Evolutionary conservation across 2,329 filamentous ascomycete species (phyloP).

Genomic region (Aspergillus terreus): DNA sequence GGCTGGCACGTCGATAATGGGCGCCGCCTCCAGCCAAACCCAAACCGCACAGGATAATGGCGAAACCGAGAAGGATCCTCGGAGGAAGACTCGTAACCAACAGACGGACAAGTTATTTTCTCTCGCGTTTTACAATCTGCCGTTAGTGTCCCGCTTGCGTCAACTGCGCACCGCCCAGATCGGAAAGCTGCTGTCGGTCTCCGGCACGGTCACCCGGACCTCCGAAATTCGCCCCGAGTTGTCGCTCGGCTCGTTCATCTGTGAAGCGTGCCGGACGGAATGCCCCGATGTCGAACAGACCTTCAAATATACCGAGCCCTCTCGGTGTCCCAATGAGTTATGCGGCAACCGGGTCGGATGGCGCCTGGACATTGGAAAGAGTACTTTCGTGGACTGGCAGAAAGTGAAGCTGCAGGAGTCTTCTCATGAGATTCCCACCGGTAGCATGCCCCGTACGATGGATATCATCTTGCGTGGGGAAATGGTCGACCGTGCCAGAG

Average conservation of each 20-base stretch:
- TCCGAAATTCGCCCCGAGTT: conserved; percentile 95
- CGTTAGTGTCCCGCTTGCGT: conserved; percentile 79
- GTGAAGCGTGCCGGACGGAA: conserved; percentile 78
- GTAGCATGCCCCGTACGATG: conserved; percentile 97
- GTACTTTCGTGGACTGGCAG: conserved; percentile 98
- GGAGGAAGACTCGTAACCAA: conserved; percentile 76
- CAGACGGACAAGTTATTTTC: conserved; percentile 96
- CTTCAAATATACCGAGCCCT: conserved; percentile 94
- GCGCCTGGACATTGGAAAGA: conserved; percentile 94
- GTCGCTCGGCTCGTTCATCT: conserved; percentile 86
- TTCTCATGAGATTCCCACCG: conserved; percentile 94
- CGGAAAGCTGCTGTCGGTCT: conserved; percentile 89
- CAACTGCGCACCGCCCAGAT: conserved; percentile 85
- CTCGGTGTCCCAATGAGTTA: conserved; percentile 82
- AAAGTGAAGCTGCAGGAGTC: conserved; percentile 98
- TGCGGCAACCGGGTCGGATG: conserved; percentile 91
- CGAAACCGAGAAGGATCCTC: conserved; percentile 50
- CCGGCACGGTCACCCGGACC: conserved; percentile 91
- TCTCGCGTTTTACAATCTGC: conserved; percentile 88
- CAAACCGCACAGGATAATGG: conserved; percentile 55
- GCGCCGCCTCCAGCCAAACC: conserved; percentile 51
- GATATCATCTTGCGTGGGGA: conserved; percentile 94
- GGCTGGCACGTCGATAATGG: conserved; percentile 61
- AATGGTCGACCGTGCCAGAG: conserved; percentile 95
- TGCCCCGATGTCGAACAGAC: conserved; percentile 93